Evolutionary conservation across 2,329 filamentous ascomycete species (phyloP), one percentile per base, ranked within the genome.

Genomic region (Stromatinia cepivora): DNA sequence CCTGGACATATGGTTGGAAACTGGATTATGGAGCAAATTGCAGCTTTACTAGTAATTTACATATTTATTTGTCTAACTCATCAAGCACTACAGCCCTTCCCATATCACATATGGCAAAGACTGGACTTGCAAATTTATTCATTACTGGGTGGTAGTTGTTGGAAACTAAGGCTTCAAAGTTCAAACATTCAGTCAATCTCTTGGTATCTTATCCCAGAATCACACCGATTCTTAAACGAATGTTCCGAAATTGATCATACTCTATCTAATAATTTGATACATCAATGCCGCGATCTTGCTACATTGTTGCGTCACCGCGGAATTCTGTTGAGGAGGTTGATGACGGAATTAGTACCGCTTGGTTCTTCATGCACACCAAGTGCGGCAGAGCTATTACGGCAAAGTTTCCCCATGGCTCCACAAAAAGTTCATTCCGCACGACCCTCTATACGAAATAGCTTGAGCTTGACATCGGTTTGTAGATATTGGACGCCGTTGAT

Each of bases 281-380:
- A 36, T 36, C 31, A 13, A 20, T 36, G 54, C 6, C 20, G 36
- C 3, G 20, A 22, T 57, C 5, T n/a, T 39, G 1, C 11, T 17
- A 6, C 45, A 25, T 34, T 45, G 4, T 6, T 17, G 28, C n/a
- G 31, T 34, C 7, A 48, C 22, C 3, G 59, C 59, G 59, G 59
- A 62, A 48, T 62, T 50, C 10, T 22, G 4, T 48, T 17, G 28
- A 34, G 20, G 13, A 34, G 28, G 11, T 17, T 6, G 2, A 50
- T 11, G 22, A 50, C 59, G 59, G 59, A 62, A 62, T 62, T 62
- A 62, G 17, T 62, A 28, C 59, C 59, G 59, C n/a, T 9, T 11
- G 5, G 31, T 34, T 56, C 13, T 56, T 54, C 28, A 10, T 56
- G 53, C 31, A 22, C 2, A 4, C 28, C 9, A 53, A 17, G 50